Evolutionary conservation across 2,329 filamentous ascomycete species (phyloP).

Genomic region (Calonectria pseudoreteaudii): DNA sequence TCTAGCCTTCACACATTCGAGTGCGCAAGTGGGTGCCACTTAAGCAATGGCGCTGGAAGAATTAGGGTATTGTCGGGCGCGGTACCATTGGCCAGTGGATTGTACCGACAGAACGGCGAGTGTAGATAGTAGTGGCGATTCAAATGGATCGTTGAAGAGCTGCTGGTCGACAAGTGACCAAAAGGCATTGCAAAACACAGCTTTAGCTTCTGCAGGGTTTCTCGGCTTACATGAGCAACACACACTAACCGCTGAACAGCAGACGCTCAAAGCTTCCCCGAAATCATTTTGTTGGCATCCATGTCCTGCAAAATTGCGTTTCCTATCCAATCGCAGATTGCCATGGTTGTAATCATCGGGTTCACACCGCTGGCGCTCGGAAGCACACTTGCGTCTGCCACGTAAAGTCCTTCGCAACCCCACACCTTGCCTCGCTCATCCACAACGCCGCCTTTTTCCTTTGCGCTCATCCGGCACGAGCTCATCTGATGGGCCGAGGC

Average conservation of each 20-base stretch:
- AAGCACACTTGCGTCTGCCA: conserved; percentile 77
- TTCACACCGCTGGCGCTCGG: conserved; percentile 78
- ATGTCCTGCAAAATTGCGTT: not conserved
- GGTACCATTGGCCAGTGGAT: too few relatives aligned
- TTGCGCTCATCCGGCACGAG: conserved; percentile 72
- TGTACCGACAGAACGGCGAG: too few relatives aligned
- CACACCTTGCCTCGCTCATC: conserved; percentile 67
- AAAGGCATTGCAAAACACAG: too few relatives aligned
- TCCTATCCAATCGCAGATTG: conserved; percentile 60
- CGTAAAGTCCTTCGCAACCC: conserved; percentile 70
- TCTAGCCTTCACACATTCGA: too few relatives aligned
- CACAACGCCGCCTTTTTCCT: conserved; percentile 61
- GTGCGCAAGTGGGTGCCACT: too few relatives aligned
- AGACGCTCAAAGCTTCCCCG: not conserved
- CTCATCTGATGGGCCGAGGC: conserved; percentile 80
- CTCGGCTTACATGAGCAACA: not conserved
- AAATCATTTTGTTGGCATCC: not conserved
- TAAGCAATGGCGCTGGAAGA: too few relatives aligned
- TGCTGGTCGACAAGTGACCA: too few relatives aligned
- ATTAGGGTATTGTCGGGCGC: too few relatives aligned
- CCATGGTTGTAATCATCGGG: conserved; percentile 80
- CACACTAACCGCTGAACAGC: too few relatives aligned
- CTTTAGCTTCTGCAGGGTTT: too few relatives aligned
- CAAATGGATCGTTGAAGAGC: too few relatives aligned
- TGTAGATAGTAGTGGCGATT: too few relatives aligned